A percentile compares a stretch with the other conserved stretches of the same genome.
Conservation (phyloP, 306 rosid genomes). For the Pterocarpus santalinus region DNA sequence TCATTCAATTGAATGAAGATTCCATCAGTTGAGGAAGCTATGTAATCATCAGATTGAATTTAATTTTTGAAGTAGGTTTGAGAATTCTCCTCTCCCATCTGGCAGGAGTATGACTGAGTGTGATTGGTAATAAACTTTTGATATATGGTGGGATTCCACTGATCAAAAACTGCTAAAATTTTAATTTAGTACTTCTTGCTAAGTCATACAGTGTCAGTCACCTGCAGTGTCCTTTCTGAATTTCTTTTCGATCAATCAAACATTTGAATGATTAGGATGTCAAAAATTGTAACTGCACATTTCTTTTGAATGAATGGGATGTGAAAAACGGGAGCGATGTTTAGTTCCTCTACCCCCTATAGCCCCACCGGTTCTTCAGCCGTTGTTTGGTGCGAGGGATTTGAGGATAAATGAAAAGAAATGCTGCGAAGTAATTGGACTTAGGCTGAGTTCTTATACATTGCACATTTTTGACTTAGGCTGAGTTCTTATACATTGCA, state of each 20-base stretch:
- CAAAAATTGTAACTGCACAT: background rate
- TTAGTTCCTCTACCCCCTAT: background rate
- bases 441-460: background rate
- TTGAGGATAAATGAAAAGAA: background rate
- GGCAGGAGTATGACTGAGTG: background rate
- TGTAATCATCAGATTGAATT: slow-evolving; percentile 32
- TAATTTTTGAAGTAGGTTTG: slow-evolving; percentile 31
- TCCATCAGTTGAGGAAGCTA: slow-evolving; percentile 24
- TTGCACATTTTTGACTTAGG: background rate
- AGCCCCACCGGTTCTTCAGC: background rate
- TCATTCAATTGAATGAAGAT: slow-evolving; percentile 33
- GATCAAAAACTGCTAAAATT: background rate
- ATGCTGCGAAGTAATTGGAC: background rate
- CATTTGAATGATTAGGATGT: background rate
- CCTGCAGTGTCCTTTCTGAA: background rate
- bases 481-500: background rate
- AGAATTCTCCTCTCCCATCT: slow-evolving; percentile 7
- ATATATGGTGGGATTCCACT: slow-evolving; percentile 3
- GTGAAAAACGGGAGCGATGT: no score
- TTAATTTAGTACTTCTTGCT: background rate
- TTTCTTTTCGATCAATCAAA: background rate
- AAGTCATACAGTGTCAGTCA: background rate
- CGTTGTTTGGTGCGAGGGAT: background rate
- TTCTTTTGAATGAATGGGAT: background rate
- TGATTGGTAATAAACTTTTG: slow-evolving; percentile 15